Percentiles rank a stretch among this genome's conserved stretches.
phyloP scores from a whole-genome alignment of 805 yeast genomes.

The Monosporozyma aerobia region DNA sequence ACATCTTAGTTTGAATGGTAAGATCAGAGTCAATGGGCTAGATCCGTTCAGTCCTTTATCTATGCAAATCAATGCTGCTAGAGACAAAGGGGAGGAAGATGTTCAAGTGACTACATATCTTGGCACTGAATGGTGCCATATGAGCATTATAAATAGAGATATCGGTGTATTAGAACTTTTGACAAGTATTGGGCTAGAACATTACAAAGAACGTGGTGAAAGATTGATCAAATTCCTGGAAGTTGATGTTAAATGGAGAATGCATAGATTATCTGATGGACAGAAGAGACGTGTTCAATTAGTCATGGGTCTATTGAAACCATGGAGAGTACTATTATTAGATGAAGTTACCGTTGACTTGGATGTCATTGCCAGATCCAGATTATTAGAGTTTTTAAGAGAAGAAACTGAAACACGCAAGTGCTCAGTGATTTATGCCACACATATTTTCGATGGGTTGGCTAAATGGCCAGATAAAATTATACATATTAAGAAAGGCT shows the following conservation, averaged over 20 bases:
- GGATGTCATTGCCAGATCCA: conserved; percentile 81
- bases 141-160: conserved; percentile 82
- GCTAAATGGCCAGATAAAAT: conserved; percentile 84
- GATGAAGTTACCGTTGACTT: conserved; percentile 97
- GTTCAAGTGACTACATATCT: conserved; percentile 61
- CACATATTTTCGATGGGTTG: conserved; percentile 94
- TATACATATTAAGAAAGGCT: conserved; percentile 68
- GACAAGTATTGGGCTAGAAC: conserved; percentile 74
- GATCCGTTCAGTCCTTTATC: conserved; percentile 70
- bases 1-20: conserved; percentile 68
- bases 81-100: conserved; percentile 30
- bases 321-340: conserved; percentile 79
- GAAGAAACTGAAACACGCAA: conserved; percentile 62
- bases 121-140: conserved; percentile 97
- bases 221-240: conserved; percentile 68
- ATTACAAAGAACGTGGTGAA: conserved; percentile 68
- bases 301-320: conserved; percentile 84
- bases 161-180: conserved; percentile 76
- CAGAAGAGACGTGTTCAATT: conserved; percentile 91
- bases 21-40: conserved; percentile 62
- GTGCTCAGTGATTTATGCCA: conserved; percentile 82
- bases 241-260: conserved; percentile 81
- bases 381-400: conserved; percentile 59
- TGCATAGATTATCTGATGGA: conserved; percentile 89
- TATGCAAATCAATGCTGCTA: conserved; percentile 30